Base-by-base conservation (phyloP, 805 yeast genomes). In the Ogataea parapolymorpha region DNA sequence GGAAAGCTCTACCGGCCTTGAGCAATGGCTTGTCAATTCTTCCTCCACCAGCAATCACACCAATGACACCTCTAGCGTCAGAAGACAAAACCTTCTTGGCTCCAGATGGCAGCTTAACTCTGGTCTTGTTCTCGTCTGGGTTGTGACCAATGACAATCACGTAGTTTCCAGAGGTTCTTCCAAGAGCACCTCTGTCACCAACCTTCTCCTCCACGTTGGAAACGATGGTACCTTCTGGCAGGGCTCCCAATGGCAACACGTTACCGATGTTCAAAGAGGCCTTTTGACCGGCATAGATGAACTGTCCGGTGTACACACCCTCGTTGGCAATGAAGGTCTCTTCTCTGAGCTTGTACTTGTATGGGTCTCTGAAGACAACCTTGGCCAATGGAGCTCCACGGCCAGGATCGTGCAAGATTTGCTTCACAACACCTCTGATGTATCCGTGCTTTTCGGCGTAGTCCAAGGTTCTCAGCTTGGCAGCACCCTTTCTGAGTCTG, bases 41-140 rank as follows among this genome's bases (percentile, higher is more conserved):
- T 75, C 98, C 98, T 82, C 98, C 98, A 79, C 98, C 98, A 68
- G 98, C 97, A 73, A 91, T 90, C 62, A 91, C 95, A 85, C 98
- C 98, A 65, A 91, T 88, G 67, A 90, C 96, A 85, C 98, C 98
- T 84, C 98, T 89, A 65, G 96, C 97, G 59, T 84, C 84, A 53
- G 96, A 88, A 64, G 93, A 82, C 65, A 91, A 79, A 66, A 91
- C 73, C 85, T 91, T 91, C 88, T 91, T 91, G 66, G 97, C 91
- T 74, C 98, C 98, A 60, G 97, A 90, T 68, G 98, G 98, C 66
- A 91, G 85, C 83, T 93, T 91, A 68, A 91, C 89, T 81, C 99
- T 89, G 79, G 98, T 91, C 83, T 90, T 91, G 77, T 87, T 86
- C 75, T 90, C 97, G 61, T 91, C 99, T 69, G 88, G 88, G 91